Percentiles rank a stretch among this genome's conserved stretches.
These are phyloP conservation scores for Diaporthe citri DNA, from an alignment of 2,329 filamentous ascomycete genomes.

Conservation along the genomic window DNA sequence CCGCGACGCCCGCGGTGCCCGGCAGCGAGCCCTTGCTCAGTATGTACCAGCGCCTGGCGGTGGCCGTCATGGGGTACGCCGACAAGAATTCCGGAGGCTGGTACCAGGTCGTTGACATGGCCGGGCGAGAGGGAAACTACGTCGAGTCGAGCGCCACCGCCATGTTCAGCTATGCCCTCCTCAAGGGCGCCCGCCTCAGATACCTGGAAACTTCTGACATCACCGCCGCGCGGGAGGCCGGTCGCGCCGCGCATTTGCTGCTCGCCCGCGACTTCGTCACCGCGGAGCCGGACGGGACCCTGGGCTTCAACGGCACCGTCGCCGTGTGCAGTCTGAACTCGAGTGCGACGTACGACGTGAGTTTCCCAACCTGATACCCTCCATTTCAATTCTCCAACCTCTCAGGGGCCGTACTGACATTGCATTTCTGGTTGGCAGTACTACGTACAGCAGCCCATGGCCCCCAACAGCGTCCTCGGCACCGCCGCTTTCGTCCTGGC, in stretches of 20 bases:
- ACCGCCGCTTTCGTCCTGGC: constrained; percentile 54
- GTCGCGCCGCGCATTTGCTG: constrained; percentile 30
- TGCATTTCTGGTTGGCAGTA: constrained; percentile 43
- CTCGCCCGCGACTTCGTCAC: constrained; percentile 21
- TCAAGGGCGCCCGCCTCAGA: constrained; percentile 51
- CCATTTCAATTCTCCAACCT: too few species aligned
- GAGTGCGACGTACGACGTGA: constrained; percentile 51
- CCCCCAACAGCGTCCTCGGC: constrained; percentile 54
- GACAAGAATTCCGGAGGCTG: constrained; percentile 46
- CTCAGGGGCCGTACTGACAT: too few species aligned
- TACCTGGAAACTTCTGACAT: constrained; percentile 43
- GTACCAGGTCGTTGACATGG: constrained; percentile 52
- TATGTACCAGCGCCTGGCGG: neutral
- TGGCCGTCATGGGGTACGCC: neutral
- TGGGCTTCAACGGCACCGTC: constrained; percentile 54
- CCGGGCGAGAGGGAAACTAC: constrained; percentile 48
- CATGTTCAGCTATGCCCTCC: constrained; percentile 53
- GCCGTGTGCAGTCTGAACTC: constrained; percentile 57
- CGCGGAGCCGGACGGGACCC: constrained; percentile 19
- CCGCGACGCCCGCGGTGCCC: neutral
- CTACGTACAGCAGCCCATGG: constrained; percentile 52
- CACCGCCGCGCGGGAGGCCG: neutral
- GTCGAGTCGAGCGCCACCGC: constrained; percentile 52
- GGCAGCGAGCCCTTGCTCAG: neutral
- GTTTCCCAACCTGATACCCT: neutral